These are phyloP conservation scores for Barbarea vulgaris DNA, from an alignment of 345 rosid species.

Conservation along the genomic window DNA sequence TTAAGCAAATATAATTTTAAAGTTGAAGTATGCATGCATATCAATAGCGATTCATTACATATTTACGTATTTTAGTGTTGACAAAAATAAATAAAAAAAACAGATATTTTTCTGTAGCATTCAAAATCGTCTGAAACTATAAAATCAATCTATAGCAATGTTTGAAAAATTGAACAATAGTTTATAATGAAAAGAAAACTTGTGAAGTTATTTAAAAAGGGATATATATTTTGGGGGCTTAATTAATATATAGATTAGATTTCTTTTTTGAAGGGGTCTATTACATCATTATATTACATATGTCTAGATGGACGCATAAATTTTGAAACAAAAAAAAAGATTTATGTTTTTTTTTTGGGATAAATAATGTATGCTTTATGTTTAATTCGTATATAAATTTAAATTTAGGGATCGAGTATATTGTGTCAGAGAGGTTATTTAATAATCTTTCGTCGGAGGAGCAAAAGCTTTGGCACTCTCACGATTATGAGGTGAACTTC, in stretches of 20 bases:
- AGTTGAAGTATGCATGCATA: neutral
- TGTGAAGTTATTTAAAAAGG: neutral
- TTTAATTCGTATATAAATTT: neutral
- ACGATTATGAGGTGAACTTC: constrained; percentile 62
- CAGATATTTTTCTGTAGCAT: neutral
- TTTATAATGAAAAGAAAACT: neutral
- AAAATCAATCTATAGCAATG: neutral
- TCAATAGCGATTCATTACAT: neutral
- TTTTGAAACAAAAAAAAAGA: too few species aligned
- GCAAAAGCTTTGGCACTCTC: constrained; percentile 84
- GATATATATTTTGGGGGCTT: neutral
- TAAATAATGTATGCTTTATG: neutral
- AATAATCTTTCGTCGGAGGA: constrained; percentile 57
- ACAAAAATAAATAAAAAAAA: too few species aligned
- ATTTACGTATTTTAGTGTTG: neutral
- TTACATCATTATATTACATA: too few species aligned
- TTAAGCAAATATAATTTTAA: neutral
- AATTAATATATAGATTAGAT: too few species aligned
- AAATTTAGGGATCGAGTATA: constrained; percentile 62
- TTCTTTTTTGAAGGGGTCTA: neutral
- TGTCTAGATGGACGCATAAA: neutral
- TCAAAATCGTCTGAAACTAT: neutral
- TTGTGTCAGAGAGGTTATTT: constrained; percentile 63
- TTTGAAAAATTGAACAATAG: neutral
- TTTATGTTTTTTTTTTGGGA: too few species aligned